These are phyloP conservation scores for Candida pseudoviswanathii DNA, from an alignment of 1,139 yeast species.

Conservation along the genomic window DNA sequence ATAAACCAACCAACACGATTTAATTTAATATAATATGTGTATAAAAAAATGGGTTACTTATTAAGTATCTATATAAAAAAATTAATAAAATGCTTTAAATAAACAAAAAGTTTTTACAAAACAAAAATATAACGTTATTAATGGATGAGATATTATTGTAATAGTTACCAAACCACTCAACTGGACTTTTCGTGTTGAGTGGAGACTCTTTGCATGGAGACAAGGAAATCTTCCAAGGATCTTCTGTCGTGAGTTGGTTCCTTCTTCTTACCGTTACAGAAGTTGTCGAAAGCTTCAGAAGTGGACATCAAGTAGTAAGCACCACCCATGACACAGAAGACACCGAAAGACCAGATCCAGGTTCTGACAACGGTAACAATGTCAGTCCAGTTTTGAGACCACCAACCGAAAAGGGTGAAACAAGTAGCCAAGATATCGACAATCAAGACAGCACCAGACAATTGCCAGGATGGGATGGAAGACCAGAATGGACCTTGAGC, in stretches of 20 bases:
- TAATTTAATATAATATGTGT: not conserved
- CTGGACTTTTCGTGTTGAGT: conserved; percentile 90
- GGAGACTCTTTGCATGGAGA: conserved; percentile 97
- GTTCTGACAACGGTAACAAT: conserved; percentile 91
- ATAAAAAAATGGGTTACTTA: not conserved
- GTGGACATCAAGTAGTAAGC: conserved; percentile 91
- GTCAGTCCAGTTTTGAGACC: conserved; percentile 98
- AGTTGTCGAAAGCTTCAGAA: conserved; percentile 85
- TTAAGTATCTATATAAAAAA: not conserved
- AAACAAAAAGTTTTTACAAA: not conserved
- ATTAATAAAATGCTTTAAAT: not conserved
- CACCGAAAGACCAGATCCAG: conserved; percentile 96
- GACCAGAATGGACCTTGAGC: conserved; percentile 97
- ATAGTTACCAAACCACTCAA: conserved; percentile 20
- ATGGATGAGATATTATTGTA: too few relatives aligned
- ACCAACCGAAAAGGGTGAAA: conserved; percentile 95
- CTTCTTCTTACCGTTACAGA: conserved; percentile 87
- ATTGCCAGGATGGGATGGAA: conserved; percentile 91
- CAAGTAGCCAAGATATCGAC: conserved; percentile 89
- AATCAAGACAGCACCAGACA: conserved; percentile 85
- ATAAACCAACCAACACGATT: too few relatives aligned
- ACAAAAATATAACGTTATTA: not conserved
- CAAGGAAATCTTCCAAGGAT: conserved; percentile 92
- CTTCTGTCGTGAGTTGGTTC: conserved; percentile 70
- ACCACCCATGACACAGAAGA: conserved; percentile 95